These are phyloP conservation scores for Botrytis galanthina DNA, from an alignment of 2,329 filamentous ascomycete species.

Conservation along the genomic window DNA sequence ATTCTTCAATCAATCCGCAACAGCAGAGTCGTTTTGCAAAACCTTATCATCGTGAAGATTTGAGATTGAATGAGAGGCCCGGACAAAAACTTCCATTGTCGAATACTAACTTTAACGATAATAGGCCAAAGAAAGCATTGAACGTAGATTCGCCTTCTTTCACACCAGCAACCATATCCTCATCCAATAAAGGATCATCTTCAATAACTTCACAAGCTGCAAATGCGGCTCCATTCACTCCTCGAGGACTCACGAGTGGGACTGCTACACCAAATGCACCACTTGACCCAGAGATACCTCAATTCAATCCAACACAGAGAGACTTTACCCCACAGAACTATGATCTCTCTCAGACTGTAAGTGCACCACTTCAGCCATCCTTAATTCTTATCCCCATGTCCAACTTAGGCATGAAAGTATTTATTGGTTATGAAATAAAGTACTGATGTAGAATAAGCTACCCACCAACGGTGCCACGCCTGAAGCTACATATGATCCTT, in stretches of 20 bases:
- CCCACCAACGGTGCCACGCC: constrained; percentile 49
- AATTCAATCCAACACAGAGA: constrained; percentile 55
- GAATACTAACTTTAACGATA: constrained; percentile 3
- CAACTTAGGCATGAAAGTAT: neutral
- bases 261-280: constrained; percentile 36
- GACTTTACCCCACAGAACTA: constrained; percentile 60
- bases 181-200: constrained; percentile 61
- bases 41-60: neutral
- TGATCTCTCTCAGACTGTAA: constrained; percentile 51
- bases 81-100: neutral
- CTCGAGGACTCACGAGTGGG: constrained; percentile 52
- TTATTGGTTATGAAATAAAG: neutral
- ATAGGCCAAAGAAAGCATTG: constrained; percentile 68
- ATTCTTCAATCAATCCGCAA: neutral
- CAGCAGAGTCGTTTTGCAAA: neutral
- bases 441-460: constrained; percentile 37
- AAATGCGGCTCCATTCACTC: constrained; percentile 84
- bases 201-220: constrained; percentile 84
- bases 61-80: neutral
- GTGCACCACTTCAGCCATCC: constrained; percentile 28
- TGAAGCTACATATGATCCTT: constrained; percentile 62
- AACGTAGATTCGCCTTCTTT: constrained; percentile 98
- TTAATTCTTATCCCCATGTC: neutral
- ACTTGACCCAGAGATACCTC: constrained; percentile 40
- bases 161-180: constrained; percentile 62